These are phyloP conservation scores for Dictyostelium brefeldianum DNA, from an alignment of 78 protist species.

Conservation along the genomic window DNA sequence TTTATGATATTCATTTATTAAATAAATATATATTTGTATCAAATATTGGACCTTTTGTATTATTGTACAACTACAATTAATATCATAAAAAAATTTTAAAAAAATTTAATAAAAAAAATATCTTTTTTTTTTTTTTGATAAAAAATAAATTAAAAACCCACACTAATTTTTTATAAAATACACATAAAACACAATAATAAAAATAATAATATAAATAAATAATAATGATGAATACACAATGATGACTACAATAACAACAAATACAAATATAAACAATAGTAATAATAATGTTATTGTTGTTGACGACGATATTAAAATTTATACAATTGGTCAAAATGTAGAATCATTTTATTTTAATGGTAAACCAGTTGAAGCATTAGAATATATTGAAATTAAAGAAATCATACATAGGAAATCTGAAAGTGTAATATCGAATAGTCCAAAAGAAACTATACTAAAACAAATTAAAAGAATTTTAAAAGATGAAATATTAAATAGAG, in stretches of 20 bases:
- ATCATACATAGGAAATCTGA: neutral
- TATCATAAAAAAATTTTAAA: too few relatives aligned
- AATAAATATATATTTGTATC: too few relatives aligned
- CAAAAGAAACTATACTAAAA: neutral
- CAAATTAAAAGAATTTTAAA: slow-evolving; percentile 8
- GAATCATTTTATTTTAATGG: slow-evolving; percentile 4
- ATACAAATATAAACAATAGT: neutral
- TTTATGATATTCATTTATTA: too few relatives aligned
- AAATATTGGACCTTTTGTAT: too few relatives aligned
- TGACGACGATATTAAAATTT: slow-evolving; percentile 1
- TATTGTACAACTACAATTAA: too few relatives aligned
- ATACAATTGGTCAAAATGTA: neutral
- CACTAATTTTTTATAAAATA: too few relatives aligned
- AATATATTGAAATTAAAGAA: slow-evolving; percentile 1
- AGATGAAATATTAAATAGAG: neutral
- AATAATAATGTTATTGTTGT: neutral
- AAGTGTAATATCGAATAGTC: neutral
- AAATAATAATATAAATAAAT: too few relatives aligned
- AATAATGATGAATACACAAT: too few relatives aligned
- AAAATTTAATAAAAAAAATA: too few relatives aligned
- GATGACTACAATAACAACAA: neutral
- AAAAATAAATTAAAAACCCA: too few relatives aligned
- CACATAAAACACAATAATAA: too few relatives aligned
- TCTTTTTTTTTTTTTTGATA: too few relatives aligned
- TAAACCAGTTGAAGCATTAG: slow-evolving; percentile 1